Conservation (phyloP, 805 yeast genomes). For the Citeromyces matritensis region DNA sequence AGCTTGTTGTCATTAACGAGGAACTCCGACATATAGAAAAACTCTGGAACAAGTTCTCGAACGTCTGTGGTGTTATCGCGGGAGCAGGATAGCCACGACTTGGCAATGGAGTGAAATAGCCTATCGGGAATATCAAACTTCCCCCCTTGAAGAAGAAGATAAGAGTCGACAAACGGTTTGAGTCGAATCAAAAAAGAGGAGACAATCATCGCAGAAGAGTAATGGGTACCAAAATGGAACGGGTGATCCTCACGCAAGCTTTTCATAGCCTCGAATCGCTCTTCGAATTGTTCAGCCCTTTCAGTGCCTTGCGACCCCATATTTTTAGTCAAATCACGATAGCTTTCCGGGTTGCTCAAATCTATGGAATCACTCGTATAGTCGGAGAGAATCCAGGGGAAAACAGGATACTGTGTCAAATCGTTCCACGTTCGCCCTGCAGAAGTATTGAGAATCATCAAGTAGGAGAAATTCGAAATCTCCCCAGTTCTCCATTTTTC, state of each 20-base stretch:
- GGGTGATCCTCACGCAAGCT: constrained; percentile 48
- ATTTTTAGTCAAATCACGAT: constrained; percentile 69
- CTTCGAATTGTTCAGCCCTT: constrained; percentile 49
- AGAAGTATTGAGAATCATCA: constrained; percentile 65
- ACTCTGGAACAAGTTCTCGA: constrained; percentile 77
- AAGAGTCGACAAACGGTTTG: constrained; percentile 72
- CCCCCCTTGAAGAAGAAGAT: constrained; percentile 71
- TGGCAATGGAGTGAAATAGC: constrained; percentile 55
- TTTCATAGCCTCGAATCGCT: constrained; percentile 56
- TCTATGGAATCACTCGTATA: constrained; percentile 62
- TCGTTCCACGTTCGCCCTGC: constrained; percentile 88
- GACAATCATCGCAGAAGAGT: constrained; percentile 89
- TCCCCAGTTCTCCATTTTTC: constrained; percentile 65
- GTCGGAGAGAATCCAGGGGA: constrained; percentile 85
- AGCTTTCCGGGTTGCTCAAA: constrained; percentile 41
- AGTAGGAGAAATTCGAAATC: constrained; percentile 69
- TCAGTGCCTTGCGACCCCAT: constrained; percentile 75
- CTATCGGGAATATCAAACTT: constrained; percentile 83
- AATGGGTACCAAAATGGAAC: constrained; percentile 88
- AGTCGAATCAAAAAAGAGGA: constrained; percentile 65
- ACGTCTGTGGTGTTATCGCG: constrained; percentile 77
- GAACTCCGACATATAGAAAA: constrained; percentile 72
- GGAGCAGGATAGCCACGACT: constrained; percentile 74
- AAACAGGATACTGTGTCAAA: constrained; percentile 79
- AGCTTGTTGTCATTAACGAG: constrained; percentile 48